Evolutionary conservation across 192 early-diverging fungal species (phyloP).

Genomic region (Gryganskiella cystojenkinii): DNA sequence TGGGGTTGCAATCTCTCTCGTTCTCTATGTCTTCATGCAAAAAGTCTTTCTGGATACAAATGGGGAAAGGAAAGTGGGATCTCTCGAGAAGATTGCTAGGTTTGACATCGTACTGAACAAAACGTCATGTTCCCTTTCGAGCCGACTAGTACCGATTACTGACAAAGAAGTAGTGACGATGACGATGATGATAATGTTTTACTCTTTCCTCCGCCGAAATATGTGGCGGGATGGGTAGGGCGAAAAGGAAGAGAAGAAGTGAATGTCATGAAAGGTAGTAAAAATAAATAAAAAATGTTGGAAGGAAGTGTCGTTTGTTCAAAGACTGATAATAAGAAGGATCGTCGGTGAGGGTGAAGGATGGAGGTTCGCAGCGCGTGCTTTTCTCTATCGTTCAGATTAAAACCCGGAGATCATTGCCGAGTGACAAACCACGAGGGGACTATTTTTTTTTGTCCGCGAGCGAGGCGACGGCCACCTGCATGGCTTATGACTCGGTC

Average conservation of each 20-base stretch:
- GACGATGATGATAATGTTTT: background rate
- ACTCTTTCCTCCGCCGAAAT: background rate
- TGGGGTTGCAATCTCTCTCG: too few species aligned
- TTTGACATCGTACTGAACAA: background rate
- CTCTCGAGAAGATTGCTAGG: background rate
- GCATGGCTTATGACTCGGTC: too few species aligned
- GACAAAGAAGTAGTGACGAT: constrained; percentile 9
- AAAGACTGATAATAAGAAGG: background rate
- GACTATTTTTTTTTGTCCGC: too few species aligned
- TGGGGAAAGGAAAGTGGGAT: background rate
- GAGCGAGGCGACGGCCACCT: too few species aligned
- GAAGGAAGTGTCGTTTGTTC: background rate
- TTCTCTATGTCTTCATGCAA: too few species aligned
- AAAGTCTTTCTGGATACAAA: too few species aligned
- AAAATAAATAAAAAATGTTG: background rate
- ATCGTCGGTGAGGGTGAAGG: too few species aligned
- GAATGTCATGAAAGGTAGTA: constrained; percentile 4
- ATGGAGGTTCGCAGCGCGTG: too few species aligned
- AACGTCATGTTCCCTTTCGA: constrained; percentile 43
- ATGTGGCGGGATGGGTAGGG: background rate
- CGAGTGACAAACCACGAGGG: too few species aligned
- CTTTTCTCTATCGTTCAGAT: too few species aligned
- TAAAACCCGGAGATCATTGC: too few species aligned
- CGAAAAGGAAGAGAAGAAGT: background rate
- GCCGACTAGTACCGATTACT: constrained; percentile 22